Conservation (phyloP, 2,329 filamentous ascomycete species). For the Monilinia polystroma region DNA sequence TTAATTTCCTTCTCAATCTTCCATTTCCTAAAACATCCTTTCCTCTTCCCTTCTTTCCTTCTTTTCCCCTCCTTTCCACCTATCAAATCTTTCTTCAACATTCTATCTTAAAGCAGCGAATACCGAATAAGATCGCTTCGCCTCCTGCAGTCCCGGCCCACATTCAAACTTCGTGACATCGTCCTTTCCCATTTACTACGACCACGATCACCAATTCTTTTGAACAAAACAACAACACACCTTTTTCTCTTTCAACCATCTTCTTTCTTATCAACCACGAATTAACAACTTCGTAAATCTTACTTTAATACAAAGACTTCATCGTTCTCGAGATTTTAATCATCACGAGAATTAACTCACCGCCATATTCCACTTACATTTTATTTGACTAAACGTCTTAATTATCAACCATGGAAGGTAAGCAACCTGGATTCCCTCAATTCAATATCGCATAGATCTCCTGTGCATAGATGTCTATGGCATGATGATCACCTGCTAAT, state of each 20-base stretch:
- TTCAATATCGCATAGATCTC: background rate
- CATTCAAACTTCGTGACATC: slow-evolving; percentile 24
- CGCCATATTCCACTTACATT: slow-evolving; percentile 21
- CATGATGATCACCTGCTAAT: slow-evolving; percentile 34
- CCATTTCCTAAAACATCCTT: too few species aligned
- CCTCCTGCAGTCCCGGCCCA: slow-evolving; percentile 25
- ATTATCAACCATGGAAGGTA: slow-evolving; percentile 45
- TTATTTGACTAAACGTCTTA: slow-evolving; percentile 40
- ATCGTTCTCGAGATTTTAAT: slow-evolving; percentile 22
- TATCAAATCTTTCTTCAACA: slow-evolving; percentile 19
- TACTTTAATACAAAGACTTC: slow-evolving; percentile 16
- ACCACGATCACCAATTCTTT: slow-evolving; percentile 27
- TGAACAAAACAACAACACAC: slow-evolving; percentile 23
- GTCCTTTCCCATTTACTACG: slow-evolving; percentile 24
- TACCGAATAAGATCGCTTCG: slow-evolving; percentile 23
- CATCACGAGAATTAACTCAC: slow-evolving; percentile 19
- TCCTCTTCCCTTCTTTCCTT: background rate
- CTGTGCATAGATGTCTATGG: slow-evolving; percentile 29
- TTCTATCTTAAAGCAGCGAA: slow-evolving; percentile 19
- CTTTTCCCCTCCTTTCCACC: slow-evolving; percentile 1
- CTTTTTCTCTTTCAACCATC: slow-evolving; percentile 19
- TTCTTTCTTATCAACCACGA: slow-evolving; percentile 24
- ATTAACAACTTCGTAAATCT: slow-evolving; percentile 22
- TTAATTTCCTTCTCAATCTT: too few species aligned
- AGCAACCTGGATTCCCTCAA: slow-evolving; percentile 27